Percentiles rank a stretch among this genome's conserved stretches.
These are phyloP conservation scores for Tetracladium setigerum DNA, from an alignment of 495 filamentous ascomycete genomes.

Conservation along the genomic window DNA sequence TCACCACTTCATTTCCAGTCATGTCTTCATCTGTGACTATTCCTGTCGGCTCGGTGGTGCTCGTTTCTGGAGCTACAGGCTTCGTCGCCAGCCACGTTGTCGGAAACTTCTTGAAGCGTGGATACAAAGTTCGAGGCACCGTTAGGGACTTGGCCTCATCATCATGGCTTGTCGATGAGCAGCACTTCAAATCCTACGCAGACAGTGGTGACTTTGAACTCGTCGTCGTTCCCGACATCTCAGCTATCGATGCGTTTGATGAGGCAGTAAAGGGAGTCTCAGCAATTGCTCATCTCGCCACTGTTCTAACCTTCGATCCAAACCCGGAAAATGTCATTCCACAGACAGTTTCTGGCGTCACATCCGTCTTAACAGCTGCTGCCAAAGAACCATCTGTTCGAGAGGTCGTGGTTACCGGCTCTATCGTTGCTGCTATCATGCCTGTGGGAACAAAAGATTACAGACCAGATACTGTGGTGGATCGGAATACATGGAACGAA, in stretches of 20 bases:
- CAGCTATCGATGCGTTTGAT: constrained; percentile 30
- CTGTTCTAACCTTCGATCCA: constrained; percentile 28
- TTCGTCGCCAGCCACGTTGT: constrained; percentile 45
- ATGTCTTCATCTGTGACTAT: constrained; percentile 34
- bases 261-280: constrained; percentile 27
- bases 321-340: constrained; percentile 39
- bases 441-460: constrained; percentile 22
- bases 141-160: constrained; percentile 32
- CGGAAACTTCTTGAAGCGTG: constrained; percentile 38
- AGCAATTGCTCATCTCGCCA: constrained; percentile 39
- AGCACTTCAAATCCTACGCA: constrained; percentile 30
- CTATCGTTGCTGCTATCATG: constrained; percentile 31
- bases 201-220: constrained; percentile 32
- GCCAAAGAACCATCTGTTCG: constrained; percentile 34
- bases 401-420: constrained; percentile 47
- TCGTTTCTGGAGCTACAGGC: constrained; percentile 53
- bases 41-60: constrained; percentile 26
- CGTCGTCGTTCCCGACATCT: constrained; percentile 32
- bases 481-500: constrained; percentile 43
- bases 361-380: constrained; percentile 37
- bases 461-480: not conserved
- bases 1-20: too few relatives aligned
- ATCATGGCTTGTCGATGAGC: constrained; percentile 32
- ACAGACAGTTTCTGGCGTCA: constrained; percentile 27
- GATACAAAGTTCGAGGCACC: constrained; percentile 47